These are phyloP conservation scores for Pterulicium gracile DNA, from an alignment of 1,284 basidiomycete genomes.

Conservation along the genomic window DNA sequence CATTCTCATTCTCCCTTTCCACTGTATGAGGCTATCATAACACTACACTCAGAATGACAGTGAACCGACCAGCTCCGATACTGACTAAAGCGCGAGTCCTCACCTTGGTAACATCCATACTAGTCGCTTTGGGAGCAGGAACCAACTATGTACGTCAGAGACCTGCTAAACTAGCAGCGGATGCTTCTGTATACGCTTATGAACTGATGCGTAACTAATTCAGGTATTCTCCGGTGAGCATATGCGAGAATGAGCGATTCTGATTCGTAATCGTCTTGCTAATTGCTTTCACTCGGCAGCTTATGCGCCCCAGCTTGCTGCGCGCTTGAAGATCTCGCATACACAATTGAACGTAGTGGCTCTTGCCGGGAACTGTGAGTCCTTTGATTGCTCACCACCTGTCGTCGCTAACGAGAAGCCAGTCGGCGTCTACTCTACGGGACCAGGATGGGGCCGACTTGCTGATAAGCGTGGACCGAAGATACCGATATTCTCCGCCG, in stretches of 20 bases:
- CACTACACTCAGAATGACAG: too few relatives aligned
- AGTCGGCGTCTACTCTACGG: conserved; percentile 52
- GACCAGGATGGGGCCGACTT: conserved; percentile 61
- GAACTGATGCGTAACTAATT: too few relatives aligned
- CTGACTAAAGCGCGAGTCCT: conserved; percentile 30
- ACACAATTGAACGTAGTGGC: conserved; percentile 71
- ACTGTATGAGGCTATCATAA: too few relatives aligned
- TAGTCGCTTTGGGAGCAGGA: conserved; percentile 52
- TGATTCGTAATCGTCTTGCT: too few relatives aligned
- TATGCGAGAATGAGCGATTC: background rate
- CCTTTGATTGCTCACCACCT: conserved; percentile 16
- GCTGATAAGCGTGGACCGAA: conserved; percentile 56
- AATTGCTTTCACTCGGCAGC: too few relatives aligned
- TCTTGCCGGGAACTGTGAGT: conserved; percentile 58
- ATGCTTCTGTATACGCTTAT: too few relatives aligned
- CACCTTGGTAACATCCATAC: conserved; percentile 39
- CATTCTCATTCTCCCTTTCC: background rate
- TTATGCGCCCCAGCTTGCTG: conserved; percentile 71
- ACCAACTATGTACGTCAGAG: conserved; percentile 60
- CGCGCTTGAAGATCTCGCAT: conserved; percentile 58
- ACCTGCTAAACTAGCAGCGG: too few relatives aligned
- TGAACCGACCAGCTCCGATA: too few relatives aligned
- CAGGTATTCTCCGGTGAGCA: conserved; percentile 41
- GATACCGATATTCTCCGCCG: conserved; percentile 35
- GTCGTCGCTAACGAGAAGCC: conserved; percentile 3